phyloP scores from a whole-genome alignment of 2,329 filamentous ascomycete genomes.

The Colletotrichum magnum region DNA sequence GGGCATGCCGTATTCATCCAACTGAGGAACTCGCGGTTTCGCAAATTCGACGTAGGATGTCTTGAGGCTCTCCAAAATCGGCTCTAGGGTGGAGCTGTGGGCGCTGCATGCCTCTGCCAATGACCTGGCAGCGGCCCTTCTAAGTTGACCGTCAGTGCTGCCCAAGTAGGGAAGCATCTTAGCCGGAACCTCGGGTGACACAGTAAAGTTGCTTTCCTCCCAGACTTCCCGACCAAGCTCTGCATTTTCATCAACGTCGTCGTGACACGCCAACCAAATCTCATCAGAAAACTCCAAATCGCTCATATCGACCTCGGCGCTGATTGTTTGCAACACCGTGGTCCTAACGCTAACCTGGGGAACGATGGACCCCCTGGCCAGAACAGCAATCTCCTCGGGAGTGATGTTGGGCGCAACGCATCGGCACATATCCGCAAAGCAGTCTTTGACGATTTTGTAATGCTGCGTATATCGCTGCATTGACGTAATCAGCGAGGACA shows the following conservation, averaged over 20 bases:
- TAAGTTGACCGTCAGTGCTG: conserved; percentile 83
- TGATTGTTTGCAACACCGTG: conserved; percentile 89
- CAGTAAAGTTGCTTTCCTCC: conserved; percentile 89
- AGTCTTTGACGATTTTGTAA: conserved; percentile 95
- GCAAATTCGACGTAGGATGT: conserved; percentile 82
- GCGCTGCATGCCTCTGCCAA: conserved; percentile 80
- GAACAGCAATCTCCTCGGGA: conserved; percentile 77
- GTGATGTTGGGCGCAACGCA: conserved; percentile 87
- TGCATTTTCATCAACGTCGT: conserved; percentile 89
- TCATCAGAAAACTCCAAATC: conserved; percentile 89
- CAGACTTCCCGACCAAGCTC: conserved; percentile 90
- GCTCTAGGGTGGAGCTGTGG: conserved; percentile 71
- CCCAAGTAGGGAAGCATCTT: conserved; percentile 84
- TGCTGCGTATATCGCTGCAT: conserved; percentile 94
- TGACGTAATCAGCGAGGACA: conserved; percentile 80
- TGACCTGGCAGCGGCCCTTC: conserved; percentile 85
- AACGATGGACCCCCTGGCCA: conserved; percentile 86
- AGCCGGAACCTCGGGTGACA: conserved; percentile 75
- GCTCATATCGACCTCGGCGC: conserved; percentile 91
- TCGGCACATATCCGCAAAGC: conserved; percentile 86
- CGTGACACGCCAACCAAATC: conserved; percentile 94
- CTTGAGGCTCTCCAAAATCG: conserved; percentile 76
- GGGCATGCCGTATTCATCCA: conserved; percentile 95
- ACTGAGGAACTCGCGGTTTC: conserved; percentile 85
- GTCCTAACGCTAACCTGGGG: conserved; percentile 85